Evolutionary conservation across 495 filamentous ascomycete species (phyloP), one percentile per base, ranked within the genome.

Genomic region (Sabuloglossum arenarium): DNA sequence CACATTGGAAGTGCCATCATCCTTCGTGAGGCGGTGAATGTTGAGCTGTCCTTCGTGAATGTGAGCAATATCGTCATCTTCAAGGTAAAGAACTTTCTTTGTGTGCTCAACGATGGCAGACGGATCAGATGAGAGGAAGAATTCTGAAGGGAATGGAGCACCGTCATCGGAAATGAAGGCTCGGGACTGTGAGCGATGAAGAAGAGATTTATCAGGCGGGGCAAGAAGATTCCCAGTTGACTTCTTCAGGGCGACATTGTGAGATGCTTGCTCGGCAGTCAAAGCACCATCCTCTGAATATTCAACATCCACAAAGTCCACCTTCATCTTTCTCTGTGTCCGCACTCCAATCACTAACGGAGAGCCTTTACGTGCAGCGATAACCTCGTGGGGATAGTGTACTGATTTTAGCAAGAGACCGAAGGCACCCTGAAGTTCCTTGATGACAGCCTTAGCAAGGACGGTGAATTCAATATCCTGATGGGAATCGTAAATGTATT

Each of bases 81-180:
- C 91, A 50, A 98, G 80, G 72, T 98, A 98, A 63, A 98, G 82
- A 39, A 98, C 91, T 76, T 97, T 98, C 80, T 98, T 98, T 66
- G 91, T 98, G 75, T 98, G 91, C 74, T 98, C 91, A 59, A 98
- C 84, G 61, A 98, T 96, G 58, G 91, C 90, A 50, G 91, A 95
- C 14, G 91, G 93, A 67, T 98, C 91, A 34, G 91, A 98, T 46
- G 90, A 96, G 59, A 97, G 75, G 77, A 95, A 98, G 73, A 98
- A 98, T 67, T 98, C 91, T 56, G 89, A 86, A n/a, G 91, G 89
- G 73, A 96, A 91, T 42, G 91, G 91, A 61, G 86, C 80, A 64
- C 91, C 91, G 69, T 98, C 93, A 62, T 98, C 91, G 23, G 90
- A 95, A 69, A 98, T 81, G 77, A 98, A 98, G 61, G 91, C 91